A percentile compares a stretch with the other conserved stretches of the same genome.
phyloP scores from a whole-genome alignment of 148 eudicot species.

The Silene uniflora region DNA sequence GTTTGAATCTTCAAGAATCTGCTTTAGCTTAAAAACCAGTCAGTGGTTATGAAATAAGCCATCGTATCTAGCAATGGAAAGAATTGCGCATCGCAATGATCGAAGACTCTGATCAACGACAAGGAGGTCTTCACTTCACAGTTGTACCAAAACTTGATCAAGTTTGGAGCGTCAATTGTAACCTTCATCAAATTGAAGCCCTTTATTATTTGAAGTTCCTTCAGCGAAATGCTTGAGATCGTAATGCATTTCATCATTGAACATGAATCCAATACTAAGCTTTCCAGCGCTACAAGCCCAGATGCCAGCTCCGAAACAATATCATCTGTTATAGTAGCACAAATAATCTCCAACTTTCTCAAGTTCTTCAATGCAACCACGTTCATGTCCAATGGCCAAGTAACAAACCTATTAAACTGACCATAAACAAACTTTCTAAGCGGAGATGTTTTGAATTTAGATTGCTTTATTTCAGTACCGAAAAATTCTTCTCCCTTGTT shows the following conservation, averaged over 20 bases:
- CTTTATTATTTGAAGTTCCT: neutral
- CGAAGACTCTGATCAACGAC: neutral
- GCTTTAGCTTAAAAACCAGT: neutral
- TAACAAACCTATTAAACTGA: too few relatives aligned
- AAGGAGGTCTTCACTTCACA: neutral
- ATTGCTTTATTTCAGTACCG: neutral
- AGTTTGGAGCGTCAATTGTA: conserved; percentile 4
- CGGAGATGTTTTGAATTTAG: neutral
- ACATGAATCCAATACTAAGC: neutral
- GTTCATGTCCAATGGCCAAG: neutral
- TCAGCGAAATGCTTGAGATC: neutral
- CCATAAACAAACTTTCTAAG: neutral
- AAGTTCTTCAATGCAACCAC: conserved; percentile 8
- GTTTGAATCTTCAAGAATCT: neutral
- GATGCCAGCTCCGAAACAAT: neutral
- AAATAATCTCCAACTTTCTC: neutral
- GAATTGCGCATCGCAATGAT: neutral
- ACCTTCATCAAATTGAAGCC: neutral
- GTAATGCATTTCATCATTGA: neutral
- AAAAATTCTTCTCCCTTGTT: neutral
- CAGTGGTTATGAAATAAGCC: neutral
- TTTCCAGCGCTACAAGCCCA: neutral
- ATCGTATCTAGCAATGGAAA: too few relatives aligned
- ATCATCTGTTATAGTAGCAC: neutral
- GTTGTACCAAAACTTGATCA: conserved; percentile 1